Percentiles rank a stretch among this genome's conserved stretches.
These are phyloP conservation scores for Chenopodium formosanum DNA, from an alignment of 148 eudicot genomes.

Conservation along the genomic window DNA sequence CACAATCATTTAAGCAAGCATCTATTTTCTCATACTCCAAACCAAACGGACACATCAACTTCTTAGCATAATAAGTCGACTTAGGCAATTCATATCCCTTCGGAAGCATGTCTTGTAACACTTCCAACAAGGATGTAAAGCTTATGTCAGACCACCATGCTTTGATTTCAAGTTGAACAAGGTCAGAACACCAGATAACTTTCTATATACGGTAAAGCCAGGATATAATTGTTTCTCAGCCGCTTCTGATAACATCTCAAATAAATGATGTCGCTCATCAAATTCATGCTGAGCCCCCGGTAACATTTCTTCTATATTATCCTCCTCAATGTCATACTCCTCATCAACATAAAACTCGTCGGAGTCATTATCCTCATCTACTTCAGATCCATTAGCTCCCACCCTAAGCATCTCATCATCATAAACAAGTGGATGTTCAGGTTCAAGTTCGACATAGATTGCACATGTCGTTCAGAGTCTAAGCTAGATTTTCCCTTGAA, in stretches of 20 bases:
- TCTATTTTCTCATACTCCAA: background rate
- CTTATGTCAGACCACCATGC: background rate
- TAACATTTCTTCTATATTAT: background rate
- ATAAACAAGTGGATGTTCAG: no score
- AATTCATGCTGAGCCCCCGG: background rate
- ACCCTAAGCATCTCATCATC: no score
- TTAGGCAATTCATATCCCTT: background rate
- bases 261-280: no score
- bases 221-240: background rate
- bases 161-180: background rate
- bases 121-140: background rate
- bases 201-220: background rate
- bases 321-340: background rate
- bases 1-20: background rate
- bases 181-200: background rate
- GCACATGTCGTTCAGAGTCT: no score
- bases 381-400: no score
- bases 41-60: background rate
- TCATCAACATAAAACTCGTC: no score
- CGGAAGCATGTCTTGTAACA: background rate
- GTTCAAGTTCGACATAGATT: no score
- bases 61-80: constrained; percentile 2
- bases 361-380: no score
- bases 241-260: background rate
- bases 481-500: no score